phyloP scores from a whole-genome alignment of 306 rosid genomes.

The Citrullus mucosospermus region DNA sequence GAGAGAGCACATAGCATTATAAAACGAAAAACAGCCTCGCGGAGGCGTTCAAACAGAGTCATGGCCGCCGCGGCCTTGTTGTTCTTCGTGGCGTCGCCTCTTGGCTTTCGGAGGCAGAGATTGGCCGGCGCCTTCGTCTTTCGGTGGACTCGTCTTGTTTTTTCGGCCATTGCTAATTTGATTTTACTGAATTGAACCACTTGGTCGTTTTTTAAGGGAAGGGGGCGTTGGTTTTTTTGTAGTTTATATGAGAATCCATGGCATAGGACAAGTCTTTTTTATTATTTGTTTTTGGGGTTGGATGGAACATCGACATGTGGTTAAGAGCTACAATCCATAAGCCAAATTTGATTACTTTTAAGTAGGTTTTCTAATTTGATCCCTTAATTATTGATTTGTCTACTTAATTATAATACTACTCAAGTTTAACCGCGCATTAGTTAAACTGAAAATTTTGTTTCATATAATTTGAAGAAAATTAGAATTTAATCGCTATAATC shows the following conservation, averaged over 20 bases:
- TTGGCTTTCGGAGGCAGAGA: slow-evolving; percentile 52
- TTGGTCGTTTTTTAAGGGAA: not conserved
- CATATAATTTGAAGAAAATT: too few species aligned
- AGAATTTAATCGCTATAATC: too few species aligned
- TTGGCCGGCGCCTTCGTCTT: slow-evolving; percentile 23
- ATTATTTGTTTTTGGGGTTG: not conserved
- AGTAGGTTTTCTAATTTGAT: not conserved
- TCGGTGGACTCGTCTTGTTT: slow-evolving; percentile 3
- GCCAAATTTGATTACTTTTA: not conserved
- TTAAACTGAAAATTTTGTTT: too few species aligned
- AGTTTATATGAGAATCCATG: slow-evolving; percentile 21
- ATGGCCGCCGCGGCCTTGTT: slow-evolving; percentile 34
- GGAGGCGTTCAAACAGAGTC: slow-evolving; percentile 63
- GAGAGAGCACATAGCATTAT: slow-evolving; percentile 75
- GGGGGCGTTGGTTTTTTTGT: not conserved
- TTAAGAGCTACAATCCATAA: not conserved
- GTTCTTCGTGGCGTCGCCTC: slow-evolving; percentile 26
- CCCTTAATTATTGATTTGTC: not conserved
- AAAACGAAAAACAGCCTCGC: slow-evolving; percentile 73
- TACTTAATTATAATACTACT: not conserved
- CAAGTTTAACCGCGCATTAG: too few species aligned
- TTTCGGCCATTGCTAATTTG: not conserved
- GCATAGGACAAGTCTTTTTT: not conserved
- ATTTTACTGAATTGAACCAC: not conserved
- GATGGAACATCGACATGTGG: slow-evolving; percentile 1